Base-by-base conservation (phyloP, 805 yeast genomes). In the Kluyveromyces dobzhanskii region DNA sequence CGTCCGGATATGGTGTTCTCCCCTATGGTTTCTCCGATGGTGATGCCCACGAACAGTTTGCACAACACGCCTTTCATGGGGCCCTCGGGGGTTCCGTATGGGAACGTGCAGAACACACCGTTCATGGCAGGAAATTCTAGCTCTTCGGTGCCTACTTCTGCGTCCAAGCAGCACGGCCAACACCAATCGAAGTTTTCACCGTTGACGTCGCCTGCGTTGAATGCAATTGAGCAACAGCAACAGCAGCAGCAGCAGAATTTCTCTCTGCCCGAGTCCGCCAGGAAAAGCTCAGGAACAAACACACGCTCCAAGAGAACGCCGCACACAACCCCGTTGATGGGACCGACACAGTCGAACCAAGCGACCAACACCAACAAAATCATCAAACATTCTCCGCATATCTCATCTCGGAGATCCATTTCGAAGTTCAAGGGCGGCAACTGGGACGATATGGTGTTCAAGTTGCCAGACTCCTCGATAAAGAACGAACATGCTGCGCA, bases 11-110 rank as follows among this genome's bases (percentile, higher is more conserved):
- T 74, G 36, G 74, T 74, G 4, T 83, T 80, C 59, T 83, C 92
- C 1, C 92, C 94, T 0, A 65, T 83, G 44, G 74, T 80, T 1
- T 80, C 88, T 2, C 94, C 94, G 0, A 79, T 83, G 8, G 81
- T 77, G 12, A 75, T 86, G 42, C 47, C 47, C 10, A 32, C 42
- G 19, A 27, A 39, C 16, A 41, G 46, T n/a, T 41, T 40, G 10
- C 45, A 43, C 18, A 45, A 43, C 29, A 49, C 53, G 3, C 53
- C 53, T n/a, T 47, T 47, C 29, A 24, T 49, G 44, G 42, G 37
- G 17, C 31, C 24, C n/a, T 13, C 33, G 5, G 33, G 28, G 17
- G 40, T 41, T 5, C 44, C 47, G 14, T 3, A 86, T 86, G 30
- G 30, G 5, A 27, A 12, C 16, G 30, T 27, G 30, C 39, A 37